These are phyloP conservation scores for Hysterangium stoloniferum DNA, from an alignment of 768 basidiomycete genomes.

Conservation along the genomic window DNA sequence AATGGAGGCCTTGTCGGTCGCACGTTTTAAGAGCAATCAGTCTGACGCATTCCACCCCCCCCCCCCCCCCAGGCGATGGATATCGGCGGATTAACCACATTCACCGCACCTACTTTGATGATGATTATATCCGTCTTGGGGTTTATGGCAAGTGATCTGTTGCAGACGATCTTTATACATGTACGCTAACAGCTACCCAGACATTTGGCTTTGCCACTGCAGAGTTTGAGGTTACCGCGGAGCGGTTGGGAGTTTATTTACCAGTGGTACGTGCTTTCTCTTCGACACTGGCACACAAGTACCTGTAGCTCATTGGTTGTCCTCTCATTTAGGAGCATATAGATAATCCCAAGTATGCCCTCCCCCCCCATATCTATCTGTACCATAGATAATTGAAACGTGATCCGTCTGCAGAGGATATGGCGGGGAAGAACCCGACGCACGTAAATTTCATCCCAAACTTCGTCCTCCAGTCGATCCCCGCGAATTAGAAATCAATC, in stretches of 20 bases:
- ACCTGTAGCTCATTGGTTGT: not conserved
- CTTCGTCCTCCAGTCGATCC: constrained; percentile 67
- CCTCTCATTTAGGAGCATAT: constrained; percentile 71
- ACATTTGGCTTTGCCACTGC: constrained; percentile 57
- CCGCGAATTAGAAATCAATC: constrained; percentile 70
- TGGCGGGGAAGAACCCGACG: constrained; percentile 60
- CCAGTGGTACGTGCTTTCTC: constrained; percentile 40
- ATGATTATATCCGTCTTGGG: constrained; percentile 51
- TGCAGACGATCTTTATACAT: not conserved
- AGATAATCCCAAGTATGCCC: constrained; percentile 59
- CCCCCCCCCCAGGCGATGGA: constrained; percentile 61
- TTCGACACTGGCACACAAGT: not conserved
- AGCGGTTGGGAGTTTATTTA: constrained; percentile 69
- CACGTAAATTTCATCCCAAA: constrained; percentile 60
- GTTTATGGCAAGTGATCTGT: constrained; percentile 36
- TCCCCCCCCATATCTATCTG: not conserved
- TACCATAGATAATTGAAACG: not conserved
- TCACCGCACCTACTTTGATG: constrained; percentile 56
- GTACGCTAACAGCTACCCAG: constrained; percentile 22
- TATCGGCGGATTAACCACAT: constrained; percentile 59
- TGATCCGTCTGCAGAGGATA: constrained; percentile 42
- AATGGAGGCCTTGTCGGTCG: too few species aligned
- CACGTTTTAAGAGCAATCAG: too few species aligned
- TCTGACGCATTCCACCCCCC: too few species aligned
- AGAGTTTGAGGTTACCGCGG: constrained; percentile 65